Percentiles rank a stretch among this genome's conserved stretches.
Conservation (phyloP, 2,329 filamentous ascomycete species). For the Ilyonectria destructans region DNA sequence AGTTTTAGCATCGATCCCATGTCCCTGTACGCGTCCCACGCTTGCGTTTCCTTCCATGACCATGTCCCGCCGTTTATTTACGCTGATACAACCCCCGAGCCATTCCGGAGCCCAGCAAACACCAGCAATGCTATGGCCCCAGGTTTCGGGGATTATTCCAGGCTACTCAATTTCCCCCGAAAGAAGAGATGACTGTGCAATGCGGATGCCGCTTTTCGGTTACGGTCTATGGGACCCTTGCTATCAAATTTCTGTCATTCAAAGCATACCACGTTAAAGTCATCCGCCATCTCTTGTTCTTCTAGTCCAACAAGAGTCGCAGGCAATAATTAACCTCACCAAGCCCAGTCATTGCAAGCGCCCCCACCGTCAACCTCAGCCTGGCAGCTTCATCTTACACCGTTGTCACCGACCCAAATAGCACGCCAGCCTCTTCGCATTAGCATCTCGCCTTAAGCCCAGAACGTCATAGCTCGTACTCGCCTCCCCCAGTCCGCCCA, state of each 20-base stretch:
- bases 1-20: conserved; percentile 13
- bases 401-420: conserved; percentile 17
- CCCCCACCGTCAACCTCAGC: conserved; percentile 22
- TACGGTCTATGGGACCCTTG: not conserved
- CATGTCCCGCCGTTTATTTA: conserved; percentile 27
- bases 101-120: conserved; percentile 6
- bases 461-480: conserved; percentile 26
- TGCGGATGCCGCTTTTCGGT: conserved; percentile 2
- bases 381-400: conserved; percentile 28
- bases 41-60: conserved; percentile 1
- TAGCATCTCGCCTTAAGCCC: conserved; percentile 36
- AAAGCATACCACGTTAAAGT: not conserved
- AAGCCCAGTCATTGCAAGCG: not conserved
- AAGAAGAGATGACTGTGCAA: conserved; percentile 22
- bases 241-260: conserved; percentile 3
- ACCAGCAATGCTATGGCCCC: conserved; percentile 20
- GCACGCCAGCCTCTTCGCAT: conserved; percentile 36
- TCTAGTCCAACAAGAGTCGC: not conserved
- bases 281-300: conserved; percentile 5
- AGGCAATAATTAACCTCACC: not conserved
- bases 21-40: conserved; percentile 20
- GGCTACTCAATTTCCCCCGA: not conserved
- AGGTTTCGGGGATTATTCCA: conserved; percentile 19
- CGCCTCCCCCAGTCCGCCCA: conserved; percentile 32
- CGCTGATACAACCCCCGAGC: conserved; percentile 17